Evolutionary conservation across 108 stramenopile species (phyloP).

Genomic region (Schizochytrium sp.): DNA sequence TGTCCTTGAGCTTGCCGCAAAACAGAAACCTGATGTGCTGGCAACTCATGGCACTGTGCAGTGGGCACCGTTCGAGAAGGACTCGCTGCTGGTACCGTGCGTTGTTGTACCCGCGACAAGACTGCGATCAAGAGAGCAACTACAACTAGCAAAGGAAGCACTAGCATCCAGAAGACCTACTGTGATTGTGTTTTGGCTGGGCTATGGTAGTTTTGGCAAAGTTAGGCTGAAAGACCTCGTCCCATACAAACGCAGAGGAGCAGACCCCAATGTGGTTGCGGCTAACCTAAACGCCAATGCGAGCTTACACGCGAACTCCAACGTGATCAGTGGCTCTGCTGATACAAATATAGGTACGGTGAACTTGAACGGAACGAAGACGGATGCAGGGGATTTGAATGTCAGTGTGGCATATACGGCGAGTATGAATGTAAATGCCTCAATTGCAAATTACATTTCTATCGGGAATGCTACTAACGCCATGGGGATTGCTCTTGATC

Average conservation of each 20-base stretch:
- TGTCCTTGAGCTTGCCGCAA: background rate
- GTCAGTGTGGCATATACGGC: background rate
- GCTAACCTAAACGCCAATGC: background rate
- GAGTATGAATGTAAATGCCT: background rate
- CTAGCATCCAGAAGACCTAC: background rate
- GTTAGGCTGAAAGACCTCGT: background rate
- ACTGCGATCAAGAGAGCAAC: background rate
- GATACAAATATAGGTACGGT: background rate
- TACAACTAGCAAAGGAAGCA: slow-evolving; percentile 36
- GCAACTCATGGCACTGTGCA: slow-evolving; percentile 23
- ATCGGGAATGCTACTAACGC: no score
- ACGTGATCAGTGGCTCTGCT: no score
- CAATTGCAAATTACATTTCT: no score
- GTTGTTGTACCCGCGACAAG: slow-evolving; percentile 37
- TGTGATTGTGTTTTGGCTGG: slow-evolving; percentile 51
- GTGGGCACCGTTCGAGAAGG: slow-evolving; percentile 55
- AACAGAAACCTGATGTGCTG: background rate
- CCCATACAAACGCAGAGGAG: background rate
- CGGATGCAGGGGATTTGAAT: background rate
- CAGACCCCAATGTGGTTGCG: slow-evolving; percentile 9
- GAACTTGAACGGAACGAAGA: background rate
- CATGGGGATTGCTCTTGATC: no score
- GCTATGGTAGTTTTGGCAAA: slow-evolving; percentile 4
- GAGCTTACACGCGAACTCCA: background rate
- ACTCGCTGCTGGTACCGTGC: slow-evolving; percentile 46